Conservation (phyloP, 768 basidiomycete species). For the Trametes villosa region DNA sequence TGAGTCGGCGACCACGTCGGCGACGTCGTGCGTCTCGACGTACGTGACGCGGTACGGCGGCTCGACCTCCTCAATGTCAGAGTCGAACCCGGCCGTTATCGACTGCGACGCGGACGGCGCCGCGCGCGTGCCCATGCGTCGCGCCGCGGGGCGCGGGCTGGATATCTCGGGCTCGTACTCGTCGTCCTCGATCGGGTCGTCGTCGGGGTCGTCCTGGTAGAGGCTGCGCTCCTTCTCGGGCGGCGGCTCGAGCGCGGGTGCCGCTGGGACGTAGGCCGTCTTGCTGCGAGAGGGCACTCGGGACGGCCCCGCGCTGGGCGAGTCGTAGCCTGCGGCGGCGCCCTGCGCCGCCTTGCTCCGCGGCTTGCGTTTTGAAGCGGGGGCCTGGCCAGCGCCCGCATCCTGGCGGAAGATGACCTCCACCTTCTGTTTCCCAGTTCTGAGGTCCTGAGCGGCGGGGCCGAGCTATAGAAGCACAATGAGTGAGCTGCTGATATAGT, state of each 20-base stretch:
- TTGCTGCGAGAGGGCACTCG: background rate
- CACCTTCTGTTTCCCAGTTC: constrained; percentile 2
- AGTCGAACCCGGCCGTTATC: constrained; percentile 12
- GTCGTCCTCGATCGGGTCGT: constrained; percentile 23
- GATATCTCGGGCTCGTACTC: no score
- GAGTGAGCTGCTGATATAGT: background rate
- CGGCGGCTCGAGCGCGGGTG: background rate
- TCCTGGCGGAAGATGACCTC: constrained; percentile 3
- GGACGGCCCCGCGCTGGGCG: background rate
- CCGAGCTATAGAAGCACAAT: background rate
- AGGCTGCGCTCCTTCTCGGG: constrained; percentile 5
- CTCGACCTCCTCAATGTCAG: constrained; percentile 12
- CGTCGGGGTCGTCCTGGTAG: constrained; percentile 16
- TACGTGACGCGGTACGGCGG: background rate
- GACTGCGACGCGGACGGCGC: constrained; percentile 19
- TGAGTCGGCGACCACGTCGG: background rate
- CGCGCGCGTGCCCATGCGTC: constrained; percentile 16
- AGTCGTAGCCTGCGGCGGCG: background rate
- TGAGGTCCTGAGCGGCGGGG: background rate
- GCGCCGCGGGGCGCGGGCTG: constrained; percentile 12
- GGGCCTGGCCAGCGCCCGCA: background rate
- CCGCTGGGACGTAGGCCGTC: background rate
- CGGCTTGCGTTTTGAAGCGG: background rate
- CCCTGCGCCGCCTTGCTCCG: background rate
- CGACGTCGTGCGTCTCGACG: constrained; percentile 6